phyloP scores from a whole-genome alignment of 2,329 filamentous ascomycete species.

The Corinectria fuckeliana region DNA sequence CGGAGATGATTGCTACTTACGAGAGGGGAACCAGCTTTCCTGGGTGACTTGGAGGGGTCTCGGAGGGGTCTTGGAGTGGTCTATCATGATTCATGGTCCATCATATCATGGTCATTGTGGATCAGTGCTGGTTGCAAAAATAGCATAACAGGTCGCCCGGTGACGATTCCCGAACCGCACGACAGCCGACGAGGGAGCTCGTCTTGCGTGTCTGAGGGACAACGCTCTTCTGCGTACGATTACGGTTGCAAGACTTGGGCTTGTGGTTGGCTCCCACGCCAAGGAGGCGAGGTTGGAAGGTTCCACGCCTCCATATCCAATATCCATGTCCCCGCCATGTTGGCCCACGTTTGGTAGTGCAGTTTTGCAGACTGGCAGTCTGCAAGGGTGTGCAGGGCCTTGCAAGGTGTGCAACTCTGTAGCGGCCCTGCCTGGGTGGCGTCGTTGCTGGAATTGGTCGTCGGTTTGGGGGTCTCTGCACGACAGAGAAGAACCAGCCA shows the following conservation, averaged over 20 bases:
- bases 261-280: neutral
- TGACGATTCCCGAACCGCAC: neutral
- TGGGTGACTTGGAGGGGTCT: neutral
- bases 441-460: neutral
- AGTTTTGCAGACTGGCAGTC: neutral
- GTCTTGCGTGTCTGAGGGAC: neutral
- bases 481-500: neutral
- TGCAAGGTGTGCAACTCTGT: neutral
- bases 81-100: neutral
- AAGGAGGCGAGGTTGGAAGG: too few species aligned
- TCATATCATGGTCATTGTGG: neutral
- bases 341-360: slow-evolving; percentile 3
- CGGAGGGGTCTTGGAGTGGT: neutral
- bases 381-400: neutral
- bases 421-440: neutral
- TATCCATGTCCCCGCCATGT: too few species aligned
- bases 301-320: too few species aligned
- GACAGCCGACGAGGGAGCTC: neutral
- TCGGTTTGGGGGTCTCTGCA: slow-evolving; percentile 3
- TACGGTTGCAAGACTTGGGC: neutral
- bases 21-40: slow-evolving; percentile 6
- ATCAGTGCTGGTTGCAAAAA: neutral
- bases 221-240: too few species aligned
- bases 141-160: neutral
- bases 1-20: slow-evolving; percentile 10